Evolutionary conservation across 805 yeast species (phyloP).

Genomic region (Wickerhamia fluorescens): DNA sequence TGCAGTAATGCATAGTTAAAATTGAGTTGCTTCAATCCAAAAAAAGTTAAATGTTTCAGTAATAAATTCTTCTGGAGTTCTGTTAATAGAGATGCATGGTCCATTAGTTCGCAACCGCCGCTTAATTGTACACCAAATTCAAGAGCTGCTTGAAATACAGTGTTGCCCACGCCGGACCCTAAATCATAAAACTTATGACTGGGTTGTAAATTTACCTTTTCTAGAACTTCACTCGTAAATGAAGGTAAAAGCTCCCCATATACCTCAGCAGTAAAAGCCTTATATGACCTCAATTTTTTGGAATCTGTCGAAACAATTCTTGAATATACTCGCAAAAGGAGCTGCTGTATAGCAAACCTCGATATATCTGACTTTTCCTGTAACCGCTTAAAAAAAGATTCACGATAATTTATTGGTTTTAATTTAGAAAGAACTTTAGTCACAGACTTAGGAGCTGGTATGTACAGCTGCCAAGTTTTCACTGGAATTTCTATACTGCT

Average conservation of each 20-base stretch:
- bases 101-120: slow-evolving; percentile 89
- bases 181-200: slow-evolving; percentile 69
- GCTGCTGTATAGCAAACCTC: slow-evolving; percentile 46
- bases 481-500: slow-evolving; percentile 3
- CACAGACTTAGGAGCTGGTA: no score
- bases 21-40: slow-evolving; percentile 57
- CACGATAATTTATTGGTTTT: slow-evolving; percentile 16
- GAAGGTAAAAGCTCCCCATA: slow-evolving; percentile 86
- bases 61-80: slow-evolving; percentile 54
- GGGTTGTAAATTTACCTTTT: slow-evolving; percentile 51
- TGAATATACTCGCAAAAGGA: slow-evolving; percentile 65
- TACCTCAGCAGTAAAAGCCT: slow-evolving; percentile 84
- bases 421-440: slow-evolving; percentile 1
- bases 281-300: slow-evolving; percentile 55
- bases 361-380: slow-evolving; percentile 17
- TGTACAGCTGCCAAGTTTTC: background rate
- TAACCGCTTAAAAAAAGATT: slow-evolving; percentile 15
- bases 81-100: slow-evolving; percentile 67
- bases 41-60: slow-evolving; percentile 46
- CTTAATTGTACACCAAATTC: slow-evolving; percentile 72
- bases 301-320: slow-evolving; percentile 76
- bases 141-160: slow-evolving; percentile 81
- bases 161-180: slow-evolving; percentile 94
- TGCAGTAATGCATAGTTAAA: slow-evolving; percentile 54
- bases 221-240: slow-evolving; percentile 56